Conservation (phyloP, 2,329 filamentous ascomycete species). For the Paraphaeosphaeria sporulosa region DNA sequence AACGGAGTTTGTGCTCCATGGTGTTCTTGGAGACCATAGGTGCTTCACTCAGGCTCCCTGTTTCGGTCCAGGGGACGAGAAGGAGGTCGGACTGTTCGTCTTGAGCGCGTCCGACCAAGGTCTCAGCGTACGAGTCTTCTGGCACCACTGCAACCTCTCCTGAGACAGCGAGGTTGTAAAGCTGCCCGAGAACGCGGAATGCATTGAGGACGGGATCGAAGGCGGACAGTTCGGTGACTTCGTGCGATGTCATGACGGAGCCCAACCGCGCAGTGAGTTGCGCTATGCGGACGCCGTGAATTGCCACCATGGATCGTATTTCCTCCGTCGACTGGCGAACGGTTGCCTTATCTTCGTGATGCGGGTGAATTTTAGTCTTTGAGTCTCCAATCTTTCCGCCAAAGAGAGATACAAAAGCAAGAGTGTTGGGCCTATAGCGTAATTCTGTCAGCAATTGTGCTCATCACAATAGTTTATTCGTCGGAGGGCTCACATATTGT, state of each 20-base stretch:
- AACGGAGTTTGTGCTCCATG: conserved; percentile 64
- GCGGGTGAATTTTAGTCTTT: conserved; percentile 49
- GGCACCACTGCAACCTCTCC: conserved; percentile 83
- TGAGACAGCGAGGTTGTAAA: conserved; percentile 83
- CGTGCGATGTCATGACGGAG: conserved; percentile 91
- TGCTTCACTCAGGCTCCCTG: conserved; percentile 76
- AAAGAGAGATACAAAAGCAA: conserved; percentile 81
- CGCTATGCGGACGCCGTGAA: conserved; percentile 82
- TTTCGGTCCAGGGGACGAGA: conserved; percentile 89
- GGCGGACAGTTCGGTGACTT: conserved; percentile 71
- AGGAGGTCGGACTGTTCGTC: conserved; percentile 66
- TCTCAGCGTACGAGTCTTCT: conserved; percentile 78
- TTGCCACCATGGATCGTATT: conserved; percentile 58
- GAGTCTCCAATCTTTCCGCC: conserved; percentile 59
- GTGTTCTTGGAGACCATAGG: conserved; percentile 57
- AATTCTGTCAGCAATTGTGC: neutral
- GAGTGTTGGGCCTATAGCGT: conserved; percentile 66
- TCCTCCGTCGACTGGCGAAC: conserved; percentile 34
- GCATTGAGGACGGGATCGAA: conserved; percentile 87
- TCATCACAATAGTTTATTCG: neutral
- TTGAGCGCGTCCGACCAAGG: conserved; percentile 70
- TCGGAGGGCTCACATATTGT: conserved; percentile 65
- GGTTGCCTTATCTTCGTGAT: conserved; percentile 29
- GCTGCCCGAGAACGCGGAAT: conserved; percentile 85
- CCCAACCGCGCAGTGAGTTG: conserved; percentile 92